phyloP scores from a whole-genome alignment of 148 eudicot species.

The Rhododendron vialii region DNA sequence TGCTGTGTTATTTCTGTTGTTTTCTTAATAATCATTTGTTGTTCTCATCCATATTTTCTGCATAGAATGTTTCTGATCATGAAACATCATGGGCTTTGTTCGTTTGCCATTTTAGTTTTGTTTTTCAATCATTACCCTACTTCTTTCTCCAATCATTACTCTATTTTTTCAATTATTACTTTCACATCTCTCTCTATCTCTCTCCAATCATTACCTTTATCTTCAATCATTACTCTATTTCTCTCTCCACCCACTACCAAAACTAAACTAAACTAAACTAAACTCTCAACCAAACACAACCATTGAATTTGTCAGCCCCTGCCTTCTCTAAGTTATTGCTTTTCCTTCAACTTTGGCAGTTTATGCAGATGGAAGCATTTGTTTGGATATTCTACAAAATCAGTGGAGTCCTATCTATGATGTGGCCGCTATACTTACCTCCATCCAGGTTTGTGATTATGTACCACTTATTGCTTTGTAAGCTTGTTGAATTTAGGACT shows the following conservation, averaged over 20 bases:
- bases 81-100: neutral
- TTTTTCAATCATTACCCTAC: too few relatives aligned
- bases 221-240: too few relatives aligned
- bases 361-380: conserved; percentile 73
- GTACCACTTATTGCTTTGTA: neutral
- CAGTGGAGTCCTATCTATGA: conserved; percentile 81
- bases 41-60: neutral
- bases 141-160: too few relatives aligned
- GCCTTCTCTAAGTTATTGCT: neutral
- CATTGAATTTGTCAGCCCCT: neutral
- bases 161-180: too few relatives aligned
- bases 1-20: neutral
- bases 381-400: conserved; percentile 69
- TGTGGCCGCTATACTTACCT: conserved; percentile 70
- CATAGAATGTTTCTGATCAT: neutral
- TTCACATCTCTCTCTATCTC: too few relatives aligned
- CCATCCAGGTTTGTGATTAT: conserved; percentile 48
- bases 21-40: neutral
- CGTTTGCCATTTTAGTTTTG: too few relatives aligned
- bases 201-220: too few relatives aligned
- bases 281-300: too few relatives aligned
- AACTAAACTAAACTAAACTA: too few relatives aligned
- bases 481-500: neutral
- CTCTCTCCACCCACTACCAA: too few relatives aligned
- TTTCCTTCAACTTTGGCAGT: conserved; percentile 27